Percentiles rank a stretch among this genome's conserved stretches.
phyloP scores from a whole-genome alignment of 352 stramenopile species.

The Globisporangium spinosum region DNA sequence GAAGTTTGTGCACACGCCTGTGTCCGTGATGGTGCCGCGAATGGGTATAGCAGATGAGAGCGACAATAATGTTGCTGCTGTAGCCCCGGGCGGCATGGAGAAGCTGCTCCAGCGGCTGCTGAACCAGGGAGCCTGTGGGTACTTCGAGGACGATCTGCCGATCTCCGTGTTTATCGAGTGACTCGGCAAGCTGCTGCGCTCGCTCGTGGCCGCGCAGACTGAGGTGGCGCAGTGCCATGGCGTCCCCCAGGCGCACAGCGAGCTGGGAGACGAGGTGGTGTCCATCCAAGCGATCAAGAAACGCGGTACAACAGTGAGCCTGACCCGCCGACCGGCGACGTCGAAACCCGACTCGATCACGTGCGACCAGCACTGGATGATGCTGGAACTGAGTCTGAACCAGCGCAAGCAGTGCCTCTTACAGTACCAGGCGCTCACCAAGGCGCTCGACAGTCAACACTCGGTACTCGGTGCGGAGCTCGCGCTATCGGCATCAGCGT shows the following conservation, averaged over 20 bases:
- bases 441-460: slow-evolving; percentile 39
- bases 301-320: slow-evolving; percentile 19
- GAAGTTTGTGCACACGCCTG: slow-evolving; percentile 45
- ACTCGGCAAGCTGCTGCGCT: slow-evolving; percentile 50
- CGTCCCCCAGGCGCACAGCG: slow-evolving; percentile 14
- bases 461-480: slow-evolving; percentile 64
- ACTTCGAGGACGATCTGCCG: slow-evolving; percentile 46
- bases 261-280: slow-evolving; percentile 28
- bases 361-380: slow-evolving; percentile 59
- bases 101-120: slow-evolving; percentile 53
- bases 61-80: neutral
- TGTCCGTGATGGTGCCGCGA: slow-evolving; percentile 41
- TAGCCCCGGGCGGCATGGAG: slow-evolving; percentile 18
- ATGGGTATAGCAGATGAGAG: slow-evolving; percentile 12
- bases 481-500: slow-evolving; percentile 2
- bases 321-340: slow-evolving; percentile 24
- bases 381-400: slow-evolving; percentile 66
- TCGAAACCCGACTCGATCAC: slow-evolving; percentile 47
- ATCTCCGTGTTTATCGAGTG: slow-evolving; percentile 37
- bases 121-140: slow-evolving; percentile 57
- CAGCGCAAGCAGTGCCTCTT: slow-evolving; percentile 59
- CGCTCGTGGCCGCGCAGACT: slow-evolving; percentile 44
- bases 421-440: slow-evolving; percentile 40
- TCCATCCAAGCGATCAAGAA: slow-evolving; percentile 36
- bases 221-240: slow-evolving; percentile 47